These are phyloP conservation scores for Leccinum subgranulosum DNA, from an alignment of 768 basidiomycete genomes.

Conservation along the genomic window DNA sequence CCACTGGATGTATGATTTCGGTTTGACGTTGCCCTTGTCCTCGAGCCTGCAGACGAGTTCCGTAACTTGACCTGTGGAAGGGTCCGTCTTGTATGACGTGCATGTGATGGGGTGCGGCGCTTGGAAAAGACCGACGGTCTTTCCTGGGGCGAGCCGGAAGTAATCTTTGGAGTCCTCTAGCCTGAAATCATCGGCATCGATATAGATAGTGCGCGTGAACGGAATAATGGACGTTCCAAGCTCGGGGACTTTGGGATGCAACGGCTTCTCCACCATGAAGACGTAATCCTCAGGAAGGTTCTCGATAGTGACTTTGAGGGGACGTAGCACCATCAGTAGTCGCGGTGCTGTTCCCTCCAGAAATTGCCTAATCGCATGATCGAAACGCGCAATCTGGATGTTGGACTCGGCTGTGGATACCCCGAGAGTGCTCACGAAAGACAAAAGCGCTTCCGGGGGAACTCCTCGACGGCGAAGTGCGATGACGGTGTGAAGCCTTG, in stretches of 20 bases:
- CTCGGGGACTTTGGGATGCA: constrained; percentile 91
- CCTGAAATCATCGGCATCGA: constrained; percentile 92
- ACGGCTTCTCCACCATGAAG: constrained; percentile 79
- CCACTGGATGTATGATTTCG: constrained; percentile 97
- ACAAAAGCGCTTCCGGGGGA: constrained; percentile 92
- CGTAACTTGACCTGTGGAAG: constrained; percentile 63
- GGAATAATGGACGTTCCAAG: constrained; percentile 81
- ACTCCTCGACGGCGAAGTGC: constrained; percentile 93
- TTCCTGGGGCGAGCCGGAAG: constrained; percentile 96
- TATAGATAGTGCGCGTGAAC: constrained; percentile 86
- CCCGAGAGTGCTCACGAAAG: constrained; percentile 92
- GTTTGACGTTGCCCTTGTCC: constrained; percentile 69
- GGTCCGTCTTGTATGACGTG: constrained; percentile 81
- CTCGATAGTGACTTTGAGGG: constrained; percentile 87
- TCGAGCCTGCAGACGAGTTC: constrained; percentile 83
- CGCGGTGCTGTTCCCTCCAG: constrained; percentile 87
- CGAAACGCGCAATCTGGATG: constrained; percentile 87
- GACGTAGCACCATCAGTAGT: constrained; percentile 86
- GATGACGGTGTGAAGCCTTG: constrained; percentile 93
- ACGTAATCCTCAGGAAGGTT: constrained; percentile 87
- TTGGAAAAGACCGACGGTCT: constrained; percentile 95
- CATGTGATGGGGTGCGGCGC: constrained; percentile 91
- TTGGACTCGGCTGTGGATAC: constrained; percentile 83
- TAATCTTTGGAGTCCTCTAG: constrained; percentile 90
- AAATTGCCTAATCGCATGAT: constrained; percentile 83